A percentile compares a stretch with the other conserved stretches of the same genome.
Conservation (phyloP, 306 rosid genomes). For the Malus orientalis region DNA sequence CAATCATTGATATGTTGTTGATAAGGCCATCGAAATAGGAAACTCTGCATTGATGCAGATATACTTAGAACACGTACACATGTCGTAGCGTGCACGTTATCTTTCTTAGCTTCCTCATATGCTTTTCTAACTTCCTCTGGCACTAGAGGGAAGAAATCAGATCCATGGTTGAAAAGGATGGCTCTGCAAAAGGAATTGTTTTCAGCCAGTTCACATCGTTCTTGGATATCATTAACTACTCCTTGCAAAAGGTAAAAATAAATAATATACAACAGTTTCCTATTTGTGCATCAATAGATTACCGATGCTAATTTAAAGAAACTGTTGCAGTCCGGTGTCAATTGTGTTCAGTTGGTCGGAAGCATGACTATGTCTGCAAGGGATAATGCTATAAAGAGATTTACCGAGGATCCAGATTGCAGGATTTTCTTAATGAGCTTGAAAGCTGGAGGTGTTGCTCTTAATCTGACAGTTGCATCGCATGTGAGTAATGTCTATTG, state of each 20-base stretch:
- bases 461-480: conserved; percentile 86
- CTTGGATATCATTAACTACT: conserved; percentile 84
- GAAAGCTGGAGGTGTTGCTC: conserved; percentile 97
- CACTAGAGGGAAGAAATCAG: conserved; percentile 89
- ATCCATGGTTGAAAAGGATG: conserved; percentile 87
- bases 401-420: conserved; percentile 77
- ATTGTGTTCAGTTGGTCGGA: conserved; percentile 79
- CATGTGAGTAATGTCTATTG: conserved; percentile 44
- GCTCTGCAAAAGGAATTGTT: conserved; percentile 90
- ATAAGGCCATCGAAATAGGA: background rate
- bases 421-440: conserved; percentile 91
- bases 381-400: conserved; percentile 64
- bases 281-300: background rate
- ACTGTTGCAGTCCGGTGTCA: conserved; percentile 64
- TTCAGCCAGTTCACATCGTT: conserved; percentile 94
- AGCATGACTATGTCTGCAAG: conserved; percentile 75
- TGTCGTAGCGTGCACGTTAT: background rate
- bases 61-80: background rate
- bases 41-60: background rate
- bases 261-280: background rate
- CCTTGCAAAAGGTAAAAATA: conserved; percentile 56
- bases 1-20: background rate
- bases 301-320: conserved; percentile 11
- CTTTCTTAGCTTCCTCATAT: background rate
- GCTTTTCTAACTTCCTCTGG: conserved; percentile 9